Base-by-base conservation (phyloP, 164 flowering plant genomes). In the Macadamia tetraphylla region DNA sequence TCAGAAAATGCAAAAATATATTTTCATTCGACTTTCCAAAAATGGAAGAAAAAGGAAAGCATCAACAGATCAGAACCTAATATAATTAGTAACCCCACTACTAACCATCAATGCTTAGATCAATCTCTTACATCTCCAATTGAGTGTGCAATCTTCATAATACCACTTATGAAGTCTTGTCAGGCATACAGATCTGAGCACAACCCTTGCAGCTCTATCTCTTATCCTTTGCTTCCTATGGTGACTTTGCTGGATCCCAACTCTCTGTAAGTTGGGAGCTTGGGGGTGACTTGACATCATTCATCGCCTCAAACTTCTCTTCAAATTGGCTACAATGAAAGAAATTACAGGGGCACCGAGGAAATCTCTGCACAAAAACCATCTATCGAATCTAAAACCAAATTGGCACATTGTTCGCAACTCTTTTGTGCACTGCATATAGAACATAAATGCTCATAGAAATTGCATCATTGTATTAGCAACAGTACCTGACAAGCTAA, bases 81-180 rank as follows among this genome's bases (percentile, higher is more conserved):
- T 23, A 23, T 23, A 23, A 23, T 23, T 23, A 23, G 23, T 23
- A 23, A 23, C 23, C 23, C 23, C 6, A 43, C 48, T 43, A 43
- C 48, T 46, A 46, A 46, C 6, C 29, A 31, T 35, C 5, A 35
- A 5, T 2, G 40, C 18, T 12, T 30, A 12, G 11, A 35, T 3
- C 5, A 10, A 62, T 13, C 8, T 86, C 97, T 88, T 81, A 91
- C 97, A 78, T 90, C 91, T 64, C 86, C 79, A 51, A 87, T 95
- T 6, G 88, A 76, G 14, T 97, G 99, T 64, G 92, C 92, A 62
- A 92, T 90, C 81, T 90, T 94, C 97, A 90, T 85, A 64, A 92
- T 86, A 59, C 97, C 97, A 68, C 85, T 77, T 66, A 84, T 85
- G 76, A 90, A 86, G 72, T 92, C 99, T 64, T 85, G 87, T 31